Base-by-base conservation (phyloP, 2,329 filamentous ascomycete genomes). In the Xylaria sp. region DNA sequence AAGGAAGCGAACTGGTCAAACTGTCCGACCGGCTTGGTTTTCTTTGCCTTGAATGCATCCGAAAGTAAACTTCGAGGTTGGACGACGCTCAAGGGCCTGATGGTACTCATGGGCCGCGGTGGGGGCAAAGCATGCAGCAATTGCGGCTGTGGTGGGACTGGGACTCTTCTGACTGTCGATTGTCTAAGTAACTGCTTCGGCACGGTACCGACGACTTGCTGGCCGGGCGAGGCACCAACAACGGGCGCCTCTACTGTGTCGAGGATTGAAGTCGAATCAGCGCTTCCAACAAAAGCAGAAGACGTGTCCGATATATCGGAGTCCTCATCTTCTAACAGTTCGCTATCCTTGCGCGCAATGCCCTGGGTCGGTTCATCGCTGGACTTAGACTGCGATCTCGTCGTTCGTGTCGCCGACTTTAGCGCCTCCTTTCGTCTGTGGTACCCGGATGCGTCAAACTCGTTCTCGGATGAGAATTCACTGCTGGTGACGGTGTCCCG, bases 401-500 rank as follows among this genome's bases (percentile, higher is more conserved):
- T 83, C 13, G 84, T 81, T 75, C 84, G 86, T 28, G 88, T 84
- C 8, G 87, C 88, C 44, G 88, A 86, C 55, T 87, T 85, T 1
- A 88, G 85, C 1, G 87, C 88, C 69, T 91, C 88, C 57, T 88
- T 84, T 68, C 90, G 88, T 73, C 86, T 86, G 72, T 90, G 89
- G 75, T 90, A 92, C 1, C 86, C 86, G 0, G 89, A 87, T 0
- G 89, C 86, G 73, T 93, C 92, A 55, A 92, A 86, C 75, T 95
- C 92, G 74, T 93, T 94, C 71, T 95, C 92, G 0, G 92, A 94
- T 0, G 92, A 94, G 74, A 95, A 89, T 73, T 95, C 92, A 75
- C 92, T 94, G 80, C 92, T 94, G 1, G 92, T 94, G 56, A 92
- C 90, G 0, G 92, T 94, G 78, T 94, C 92, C 72, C 92, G 84